Evolutionary conservation across 495 filamentous ascomycete genomes (phyloP).

Genomic region (Bathelium albidoporum): DNA sequence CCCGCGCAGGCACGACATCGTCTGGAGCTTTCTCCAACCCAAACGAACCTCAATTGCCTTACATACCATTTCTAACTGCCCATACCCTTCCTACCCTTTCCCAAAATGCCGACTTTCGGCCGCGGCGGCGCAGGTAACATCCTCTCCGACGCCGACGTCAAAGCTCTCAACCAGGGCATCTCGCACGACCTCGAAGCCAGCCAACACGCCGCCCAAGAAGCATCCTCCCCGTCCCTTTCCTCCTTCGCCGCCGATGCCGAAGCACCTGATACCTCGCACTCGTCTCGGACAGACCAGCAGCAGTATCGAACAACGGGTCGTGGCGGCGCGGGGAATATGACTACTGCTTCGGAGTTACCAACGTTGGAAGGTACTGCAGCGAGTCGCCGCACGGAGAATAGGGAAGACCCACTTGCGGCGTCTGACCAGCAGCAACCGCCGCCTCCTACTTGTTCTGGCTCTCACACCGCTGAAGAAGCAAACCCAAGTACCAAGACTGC

Average conservation of each 20-base stretch:
- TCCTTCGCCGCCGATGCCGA: too few species aligned
- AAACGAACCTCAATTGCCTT: neutral
- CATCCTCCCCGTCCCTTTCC: too few species aligned
- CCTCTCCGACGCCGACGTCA: constrained; percentile 35
- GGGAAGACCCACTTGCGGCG: too few species aligned
- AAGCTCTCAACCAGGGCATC: neutral
- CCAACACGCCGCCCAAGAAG: constrained; percentile 27
- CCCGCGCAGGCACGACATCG: too few species aligned
- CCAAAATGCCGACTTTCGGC: constrained; percentile 27
- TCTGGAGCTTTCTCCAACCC: too few species aligned
- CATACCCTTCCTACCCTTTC: neutral
- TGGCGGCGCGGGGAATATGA: constrained; percentile 55
- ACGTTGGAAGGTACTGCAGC: neutral
- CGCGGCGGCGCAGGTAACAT: constrained; percentile 59
- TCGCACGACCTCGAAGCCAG: constrained; percentile 27
- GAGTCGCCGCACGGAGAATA: too few species aligned
- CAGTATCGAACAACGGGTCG: constrained; percentile 45
- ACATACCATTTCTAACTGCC: too few species aligned
- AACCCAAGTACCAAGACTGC: neutral
- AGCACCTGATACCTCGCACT: constrained; percentile 11
- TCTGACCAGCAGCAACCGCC: too few species aligned
- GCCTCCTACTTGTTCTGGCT: too few species aligned
- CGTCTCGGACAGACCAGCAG: constrained; percentile 14
- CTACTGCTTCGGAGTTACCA: too few species aligned
- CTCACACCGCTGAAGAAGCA: neutral